Percentiles rank a stretch among this genome's conserved stretches.
Evolutionary conservation across 129 eudicot genomes (phyloP).

Genomic region (Cynara cardunculus): DNA sequence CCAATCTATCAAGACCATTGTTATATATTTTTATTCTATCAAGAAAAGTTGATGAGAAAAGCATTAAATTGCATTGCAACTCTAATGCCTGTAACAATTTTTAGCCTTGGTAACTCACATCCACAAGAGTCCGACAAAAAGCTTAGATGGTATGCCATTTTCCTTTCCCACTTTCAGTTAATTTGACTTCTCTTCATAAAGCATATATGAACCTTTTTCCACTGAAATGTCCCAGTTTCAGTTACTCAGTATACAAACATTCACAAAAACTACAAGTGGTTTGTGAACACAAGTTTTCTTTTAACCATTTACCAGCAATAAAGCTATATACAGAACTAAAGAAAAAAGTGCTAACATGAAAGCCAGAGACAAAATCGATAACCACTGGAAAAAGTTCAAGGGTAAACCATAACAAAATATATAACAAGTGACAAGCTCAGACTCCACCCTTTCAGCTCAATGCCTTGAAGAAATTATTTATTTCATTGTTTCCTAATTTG

Average conservation of each 20-base stretch:
- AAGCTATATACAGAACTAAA: neutral
- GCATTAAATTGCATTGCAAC: neutral
- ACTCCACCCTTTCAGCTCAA: neutral
- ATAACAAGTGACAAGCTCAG: too few relatives aligned
- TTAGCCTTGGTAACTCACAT: neutral
- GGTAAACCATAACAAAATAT: too few relatives aligned
- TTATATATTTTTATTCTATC: neutral
- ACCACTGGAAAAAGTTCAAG: too few relatives aligned
- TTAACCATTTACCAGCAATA: slow-evolving; percentile 10
- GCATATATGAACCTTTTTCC: neutral
- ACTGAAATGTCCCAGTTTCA: neutral
- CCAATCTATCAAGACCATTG: neutral
- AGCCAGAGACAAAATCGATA: too few relatives aligned
- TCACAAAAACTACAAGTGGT: neutral
- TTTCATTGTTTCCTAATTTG: neutral
- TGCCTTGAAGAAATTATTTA: neutral
- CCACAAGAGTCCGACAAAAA: neutral
- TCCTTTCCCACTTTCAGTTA: neutral
- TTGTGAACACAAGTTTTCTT: neutral
- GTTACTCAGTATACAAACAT: neutral
- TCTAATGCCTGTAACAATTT: neutral
- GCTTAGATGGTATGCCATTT: neutral
- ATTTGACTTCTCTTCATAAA: neutral
- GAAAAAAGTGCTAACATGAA: too few relatives aligned
- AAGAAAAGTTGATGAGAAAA: neutral